Base-by-base conservation (phyloP, 495 filamentous ascomycete species). In the Annulohypoxylon stygium region DNA sequence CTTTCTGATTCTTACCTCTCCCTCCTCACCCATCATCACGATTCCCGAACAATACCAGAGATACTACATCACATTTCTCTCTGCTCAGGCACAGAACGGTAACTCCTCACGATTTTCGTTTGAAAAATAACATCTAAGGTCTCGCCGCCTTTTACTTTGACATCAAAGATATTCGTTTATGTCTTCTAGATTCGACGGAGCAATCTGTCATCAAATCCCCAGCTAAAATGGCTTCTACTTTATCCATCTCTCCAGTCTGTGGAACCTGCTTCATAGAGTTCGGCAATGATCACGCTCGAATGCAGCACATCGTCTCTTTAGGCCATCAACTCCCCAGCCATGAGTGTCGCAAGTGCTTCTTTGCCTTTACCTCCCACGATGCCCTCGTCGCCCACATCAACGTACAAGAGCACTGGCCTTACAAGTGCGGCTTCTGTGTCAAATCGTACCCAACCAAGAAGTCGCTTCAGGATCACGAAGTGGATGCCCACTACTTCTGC, bases 271-370 rank as follows among this genome's bases (percentile, higher is more conserved):
- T 58, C 34, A 25, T 41, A 0, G 66, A 36, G 20, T 81, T 81
- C 47, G 3, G 12, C 47, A 69, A 33, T 39, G 14, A 25, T 2
- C 18, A 18, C 0, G 47, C 71, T 7, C 54, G 73, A 12, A 11
- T 30, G 18, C 58, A 74, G 41, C 78, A 81, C 33, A 78, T 81
- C 72, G 11, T 55, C 4, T 65, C 37, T 5, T 37, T 37, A 9
- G 26, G 53, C 18, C 78, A 81, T 30, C 63, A 58, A 9, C 3
- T 47, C 3, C 71, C 62, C 10, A 47, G 75, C 25, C 36, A 70
- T 10, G 48, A 74, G 8, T 81, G 80, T 26, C 67, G 76, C 18
- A 75, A 1, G 0, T 81, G 80, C 63, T 47, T 61, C 8, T 30
- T 25, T 0, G 72, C 23, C 37, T 81, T 80, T 57, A 3, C 26